phyloP scores from a whole-genome alignment of 257 asterid genomes.

The Solanum neorickii region DNA sequence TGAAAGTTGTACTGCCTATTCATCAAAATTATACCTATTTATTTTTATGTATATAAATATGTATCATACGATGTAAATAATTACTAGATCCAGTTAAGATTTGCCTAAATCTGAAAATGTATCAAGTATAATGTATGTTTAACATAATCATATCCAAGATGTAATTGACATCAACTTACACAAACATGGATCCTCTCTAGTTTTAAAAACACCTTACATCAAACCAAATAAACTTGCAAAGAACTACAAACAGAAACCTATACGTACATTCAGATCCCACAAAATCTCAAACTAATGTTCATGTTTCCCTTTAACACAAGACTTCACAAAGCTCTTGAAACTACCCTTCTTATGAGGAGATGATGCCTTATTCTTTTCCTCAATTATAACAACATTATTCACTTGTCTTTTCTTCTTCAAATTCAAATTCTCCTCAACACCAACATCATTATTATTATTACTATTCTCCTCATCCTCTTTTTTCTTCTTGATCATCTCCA shows the following conservation, averaged over 20 bases:
- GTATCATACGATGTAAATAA: too few species aligned
- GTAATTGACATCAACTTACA: too few species aligned
- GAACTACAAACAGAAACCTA: neutral
- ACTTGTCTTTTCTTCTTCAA: constrained; percentile 13
- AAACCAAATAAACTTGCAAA: neutral
- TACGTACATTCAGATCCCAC: neutral
- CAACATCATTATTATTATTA: neutral
- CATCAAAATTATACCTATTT: too few species aligned
- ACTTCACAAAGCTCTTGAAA: constrained; percentile 30
- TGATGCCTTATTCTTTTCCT: constrained; percentile 4
- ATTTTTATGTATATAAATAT: too few species aligned
- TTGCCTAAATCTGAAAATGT: too few species aligned
- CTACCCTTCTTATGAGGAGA: constrained; percentile 20
- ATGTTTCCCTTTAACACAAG: constrained; percentile 22
- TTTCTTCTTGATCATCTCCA: constrained; percentile 15
- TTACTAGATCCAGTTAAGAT: too few species aligned
- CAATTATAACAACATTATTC: neutral
- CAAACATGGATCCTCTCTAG: neutral
- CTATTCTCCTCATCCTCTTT: neutral
- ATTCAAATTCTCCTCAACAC: neutral
- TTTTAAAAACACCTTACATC: neutral
- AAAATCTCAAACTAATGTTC: neutral
- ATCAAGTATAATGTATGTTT: too few species aligned
- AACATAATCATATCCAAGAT: too few species aligned
- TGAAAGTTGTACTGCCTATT: too few species aligned